Evolutionary conservation across 1,139 yeast species (phyloP).

Genomic region (Tardiomyces depauwii): DNA sequence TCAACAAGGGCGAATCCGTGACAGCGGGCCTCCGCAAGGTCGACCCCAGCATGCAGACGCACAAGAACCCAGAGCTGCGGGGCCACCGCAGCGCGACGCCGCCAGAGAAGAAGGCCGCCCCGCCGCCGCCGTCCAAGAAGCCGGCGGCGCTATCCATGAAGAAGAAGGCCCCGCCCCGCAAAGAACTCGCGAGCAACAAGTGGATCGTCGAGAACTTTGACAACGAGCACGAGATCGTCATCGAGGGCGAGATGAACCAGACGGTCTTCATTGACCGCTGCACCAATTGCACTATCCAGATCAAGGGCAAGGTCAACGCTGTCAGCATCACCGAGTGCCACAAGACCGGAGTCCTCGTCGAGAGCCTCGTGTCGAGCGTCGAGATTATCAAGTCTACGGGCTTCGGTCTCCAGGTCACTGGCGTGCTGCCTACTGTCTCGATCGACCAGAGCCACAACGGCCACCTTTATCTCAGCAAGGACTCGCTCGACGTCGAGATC

Average conservation of each 20-base stretch:
- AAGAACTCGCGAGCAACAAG: conserved; percentile 72
- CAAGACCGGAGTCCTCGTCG: conserved; percentile 67
- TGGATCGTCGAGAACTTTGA: conserved; percentile 84
- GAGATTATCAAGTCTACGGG: conserved; percentile 75
- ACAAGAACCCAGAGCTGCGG: conserved; percentile 80
- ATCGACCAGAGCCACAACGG: conserved; percentile 88
- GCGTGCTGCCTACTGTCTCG: conserved; percentile 68
- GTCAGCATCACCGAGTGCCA: conserved; percentile 66
- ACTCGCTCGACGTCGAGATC: conserved; percentile 61
- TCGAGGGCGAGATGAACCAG: conserved; percentile 79
- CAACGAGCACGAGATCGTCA: conserved; percentile 43
- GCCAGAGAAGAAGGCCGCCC: conserved; percentile 30
- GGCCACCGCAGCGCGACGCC: conserved; percentile 30
- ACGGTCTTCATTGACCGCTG: conserved; percentile 84
- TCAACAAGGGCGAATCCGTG: conserved; percentile 74
- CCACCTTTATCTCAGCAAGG: conserved; percentile 62
- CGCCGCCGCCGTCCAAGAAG: conserved; percentile 30
- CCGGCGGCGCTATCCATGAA: conserved; percentile 34
- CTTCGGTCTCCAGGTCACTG: conserved; percentile 79
- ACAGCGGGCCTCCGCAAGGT: conserved; percentile 86
- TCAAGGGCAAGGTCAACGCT: conserved; percentile 88
- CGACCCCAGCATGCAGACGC: conserved; percentile 89
- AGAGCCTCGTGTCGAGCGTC: conserved; percentile 75
- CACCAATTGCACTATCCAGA: conserved; percentile 57
- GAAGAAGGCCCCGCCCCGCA: conserved; percentile 57